phyloP scores from a whole-genome alignment of 768 basidiomycete species.

The Mycena epipterygia region DNA sequence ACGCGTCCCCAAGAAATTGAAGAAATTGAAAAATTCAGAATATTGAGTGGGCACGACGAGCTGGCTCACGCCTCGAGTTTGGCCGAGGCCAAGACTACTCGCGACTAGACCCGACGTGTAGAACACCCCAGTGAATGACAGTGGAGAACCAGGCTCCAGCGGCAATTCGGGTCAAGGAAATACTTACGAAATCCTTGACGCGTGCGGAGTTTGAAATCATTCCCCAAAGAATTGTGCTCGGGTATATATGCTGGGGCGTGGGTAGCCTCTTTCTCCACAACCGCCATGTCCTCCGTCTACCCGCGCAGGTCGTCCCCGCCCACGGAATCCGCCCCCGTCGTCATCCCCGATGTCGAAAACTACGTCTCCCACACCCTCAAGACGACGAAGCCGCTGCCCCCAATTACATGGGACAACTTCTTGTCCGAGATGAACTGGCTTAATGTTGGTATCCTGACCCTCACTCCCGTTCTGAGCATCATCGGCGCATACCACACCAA shows the following conservation, averaged over 20 bases:
- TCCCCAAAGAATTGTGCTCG: constrained; percentile 17
- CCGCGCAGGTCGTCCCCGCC: constrained; percentile 42
- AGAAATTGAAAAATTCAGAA: too few species aligned
- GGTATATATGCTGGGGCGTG: constrained; percentile 7
- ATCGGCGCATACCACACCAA: constrained; percentile 77
- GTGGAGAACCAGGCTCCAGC: too few species aligned
- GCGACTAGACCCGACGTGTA: too few species aligned
- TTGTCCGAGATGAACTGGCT: constrained; percentile 83
- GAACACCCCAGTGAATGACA: too few species aligned
- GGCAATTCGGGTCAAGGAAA: too few species aligned
- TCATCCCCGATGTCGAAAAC: constrained; percentile 65
- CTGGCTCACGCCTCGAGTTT: too few species aligned
- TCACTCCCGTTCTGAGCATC: constrained; percentile 83
- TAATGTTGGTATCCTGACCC: constrained; percentile 77
- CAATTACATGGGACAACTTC: constrained; percentile 73
- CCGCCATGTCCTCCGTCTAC: constrained; percentile 47
- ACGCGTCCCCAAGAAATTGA: too few species aligned
- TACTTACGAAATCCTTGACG: too few species aligned
- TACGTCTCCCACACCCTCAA: constrained; percentile 85
- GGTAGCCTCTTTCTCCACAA: neutral
- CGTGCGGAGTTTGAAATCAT: too few species aligned
- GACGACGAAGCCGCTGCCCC: constrained; percentile 77
- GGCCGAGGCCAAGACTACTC: too few species aligned
- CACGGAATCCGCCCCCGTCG: constrained; percentile 1
- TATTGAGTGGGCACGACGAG: too few species aligned